Evolutionary conservation across 75 land plant genomes (phyloP).

Genomic region (Larix kaempferi): DNA sequence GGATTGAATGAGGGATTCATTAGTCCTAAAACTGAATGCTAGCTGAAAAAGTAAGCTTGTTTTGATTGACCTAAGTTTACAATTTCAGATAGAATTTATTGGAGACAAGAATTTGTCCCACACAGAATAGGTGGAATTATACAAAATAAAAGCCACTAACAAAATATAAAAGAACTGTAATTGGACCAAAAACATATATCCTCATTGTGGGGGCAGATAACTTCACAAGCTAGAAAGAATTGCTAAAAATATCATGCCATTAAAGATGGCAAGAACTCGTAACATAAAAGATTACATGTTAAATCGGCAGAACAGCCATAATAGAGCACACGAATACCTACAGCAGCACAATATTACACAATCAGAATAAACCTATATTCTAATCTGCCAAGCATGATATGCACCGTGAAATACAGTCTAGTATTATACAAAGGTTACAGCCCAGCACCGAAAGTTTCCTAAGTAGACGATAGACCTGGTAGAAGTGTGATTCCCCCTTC

Average conservation of each 20-base stretch:
- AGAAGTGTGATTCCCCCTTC: conserved; percentile 20
- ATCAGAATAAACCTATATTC: conserved; percentile 1
- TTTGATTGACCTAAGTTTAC: not conserved
- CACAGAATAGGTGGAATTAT: not conserved
- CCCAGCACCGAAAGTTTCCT: conserved; percentile 7
- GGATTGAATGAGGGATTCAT: not conserved
- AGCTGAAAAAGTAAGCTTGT: not conserved
- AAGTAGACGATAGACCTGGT: conserved; percentile 22
- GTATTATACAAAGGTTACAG: conserved; percentile 7
- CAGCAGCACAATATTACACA: conserved; percentile 8
- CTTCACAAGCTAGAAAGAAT: not conserved
- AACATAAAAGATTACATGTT: conserved; percentile 4
- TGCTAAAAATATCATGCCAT: conserved; percentile 7
- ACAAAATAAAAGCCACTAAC: not conserved
- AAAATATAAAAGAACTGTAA: not conserved
- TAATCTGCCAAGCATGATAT: not conserved
- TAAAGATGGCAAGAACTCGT: conserved; percentile 4
- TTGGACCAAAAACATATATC: not conserved
- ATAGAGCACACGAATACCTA: conserved; percentile 2
- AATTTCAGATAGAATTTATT: not conserved
- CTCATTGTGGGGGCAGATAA: not conserved
- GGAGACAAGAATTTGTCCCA: not conserved
- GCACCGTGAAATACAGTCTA: conserved; percentile 4
- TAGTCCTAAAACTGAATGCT: not conserved
- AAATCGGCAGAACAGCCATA: not conserved